phyloP scores from a whole-genome alignment of 23 red algal species.

The Cyanidiococcus yangmingshanensis region DNA sequence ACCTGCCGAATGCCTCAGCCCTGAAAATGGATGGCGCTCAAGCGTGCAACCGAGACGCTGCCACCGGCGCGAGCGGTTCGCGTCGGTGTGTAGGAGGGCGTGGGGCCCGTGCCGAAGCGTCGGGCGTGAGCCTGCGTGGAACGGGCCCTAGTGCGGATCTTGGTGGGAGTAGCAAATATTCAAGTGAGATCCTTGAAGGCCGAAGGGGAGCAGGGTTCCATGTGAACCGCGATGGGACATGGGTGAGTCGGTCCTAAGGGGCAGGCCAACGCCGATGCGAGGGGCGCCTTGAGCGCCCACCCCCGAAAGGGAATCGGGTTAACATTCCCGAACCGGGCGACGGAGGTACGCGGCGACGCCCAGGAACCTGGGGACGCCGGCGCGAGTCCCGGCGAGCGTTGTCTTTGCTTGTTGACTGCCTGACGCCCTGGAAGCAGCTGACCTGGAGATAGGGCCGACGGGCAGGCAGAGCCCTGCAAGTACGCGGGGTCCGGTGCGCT shows the following conservation, averaged over 20 bases:
- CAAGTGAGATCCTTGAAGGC: conserved; percentile 93
- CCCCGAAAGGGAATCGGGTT: conserved; percentile 79
- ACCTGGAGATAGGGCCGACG: conserved; percentile 51
- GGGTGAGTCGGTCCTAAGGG: conserved; percentile 43
- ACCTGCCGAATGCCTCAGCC: conserved; percentile 94
- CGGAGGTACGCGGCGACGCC: conserved; percentile 46
- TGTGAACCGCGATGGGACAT: conserved; percentile 81
- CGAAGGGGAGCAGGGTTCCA: conserved; percentile 96
- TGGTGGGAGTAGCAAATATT: conserved; percentile 94
- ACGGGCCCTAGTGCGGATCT: conserved; percentile 85
- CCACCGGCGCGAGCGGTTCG: conserved; percentile 34
- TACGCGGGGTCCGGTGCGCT: conserved; percentile 49
- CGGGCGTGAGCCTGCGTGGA: conserved; percentile 44
- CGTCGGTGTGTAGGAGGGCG: conserved; percentile 62
- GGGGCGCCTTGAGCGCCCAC: conserved; percentile 23
- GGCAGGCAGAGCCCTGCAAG: conserved; percentile 34
- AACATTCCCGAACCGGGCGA: conserved; percentile 55
- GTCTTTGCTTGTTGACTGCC: conserved; percentile 59
- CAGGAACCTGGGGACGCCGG: conserved; percentile 38
- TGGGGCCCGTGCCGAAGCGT: conserved; percentile 44
- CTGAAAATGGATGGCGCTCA: conserved; percentile 98
- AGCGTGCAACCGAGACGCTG: conserved; percentile 65
- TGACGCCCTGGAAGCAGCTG: conserved; percentile 61
- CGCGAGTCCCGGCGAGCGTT: conserved; percentile 36
- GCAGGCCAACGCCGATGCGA: conserved; percentile 30